Evolutionary conservation across 1,139 yeast species (phyloP).

Genomic region (Hyphopichia burtonii): DNA sequence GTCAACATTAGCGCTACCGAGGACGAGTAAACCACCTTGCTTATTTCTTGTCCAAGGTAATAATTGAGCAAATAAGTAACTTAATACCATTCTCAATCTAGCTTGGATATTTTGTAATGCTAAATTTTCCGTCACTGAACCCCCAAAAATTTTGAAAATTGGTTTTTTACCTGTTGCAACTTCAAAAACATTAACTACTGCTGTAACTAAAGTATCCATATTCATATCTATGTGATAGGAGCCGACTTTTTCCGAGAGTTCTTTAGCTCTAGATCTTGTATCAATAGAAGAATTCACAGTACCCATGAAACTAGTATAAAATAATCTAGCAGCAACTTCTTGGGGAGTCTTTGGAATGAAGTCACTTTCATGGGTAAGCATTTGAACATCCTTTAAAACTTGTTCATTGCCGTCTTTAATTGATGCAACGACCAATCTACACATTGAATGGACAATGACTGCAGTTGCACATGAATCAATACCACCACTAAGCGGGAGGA

Average conservation of each 20-base stretch:
- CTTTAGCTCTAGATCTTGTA: conserved; percentile 82
- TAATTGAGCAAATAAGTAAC: conserved; percentile 89
- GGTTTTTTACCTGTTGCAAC: conserved; percentile 90
- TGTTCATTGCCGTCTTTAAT: conserved; percentile 64
- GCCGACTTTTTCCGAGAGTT: conserved; percentile 72
- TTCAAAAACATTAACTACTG: conserved; percentile 75
- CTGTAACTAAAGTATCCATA: conserved; percentile 79
- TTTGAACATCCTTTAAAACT: conserved; percentile 72
- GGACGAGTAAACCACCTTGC: conserved; percentile 78
- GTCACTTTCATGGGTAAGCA: conserved; percentile 52
- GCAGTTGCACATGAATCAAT: conserved; percentile 98
- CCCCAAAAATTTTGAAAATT: conserved; percentile 88
- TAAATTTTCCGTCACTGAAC: conserved; percentile 83
- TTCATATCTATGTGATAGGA: conserved; percentile 89
- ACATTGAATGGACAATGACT: conserved; percentile 91
- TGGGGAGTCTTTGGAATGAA: conserved; percentile 74
- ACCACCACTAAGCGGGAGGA: conserved; percentile 94
- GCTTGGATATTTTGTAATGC: conserved; percentile 97
- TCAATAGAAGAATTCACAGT: conserved; percentile 87
- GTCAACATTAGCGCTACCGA: conserved; percentile 98
- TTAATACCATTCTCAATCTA: conserved; percentile 88
- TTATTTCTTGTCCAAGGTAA: conserved; percentile 88
- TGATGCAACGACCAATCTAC: conserved; percentile 73
- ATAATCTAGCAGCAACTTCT: conserved; percentile 71
- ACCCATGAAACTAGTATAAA: conserved; percentile 94